Evolutionary conservation across 495 filamentous ascomycete genomes (phyloP), one percentile per base, ranked within the genome.

Genomic region (Penicillium canescens): DNA sequence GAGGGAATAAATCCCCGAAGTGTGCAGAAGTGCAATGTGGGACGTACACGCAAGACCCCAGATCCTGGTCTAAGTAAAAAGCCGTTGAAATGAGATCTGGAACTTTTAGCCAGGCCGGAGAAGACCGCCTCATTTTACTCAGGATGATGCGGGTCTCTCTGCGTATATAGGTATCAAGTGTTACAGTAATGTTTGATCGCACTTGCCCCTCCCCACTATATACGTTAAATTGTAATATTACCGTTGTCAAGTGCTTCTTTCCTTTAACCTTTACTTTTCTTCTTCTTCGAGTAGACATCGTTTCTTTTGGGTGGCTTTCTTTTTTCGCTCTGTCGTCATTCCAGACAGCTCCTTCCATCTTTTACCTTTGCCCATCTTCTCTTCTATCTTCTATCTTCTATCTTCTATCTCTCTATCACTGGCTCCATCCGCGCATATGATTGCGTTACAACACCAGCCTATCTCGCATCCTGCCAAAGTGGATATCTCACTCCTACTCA

Each of bases 401-500:
- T 36, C 41, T 46, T 40, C 21, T 45, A 33, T 34, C 44, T 28
- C 44, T 35, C 37, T 26, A 24, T 43, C 33, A 21, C 39, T 47
- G 42, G 33, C 36, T 54, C 39, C 54, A 72, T 72, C 49, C 70
- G 73, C 73, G 73, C 74, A 73, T 77, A 78, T 78, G 75, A 74
- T 78, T 74, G 69, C 74, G 71, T 71, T 75, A 78, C 73, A 69
- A 70, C 72, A 74, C 59, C 73, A 66, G 60, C 63, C 68, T 62
- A 70, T 74, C 62, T 63, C 73, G 65, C 73, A 72, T 63, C 66
- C 83, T 81, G 84, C 73, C 85, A 91, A 80, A 83, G 87, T 92
- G 89, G 89, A 92, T 91, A 90, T 92, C 87, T 82, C 86, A 78
- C 84, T 85, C 45, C 81, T 92, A 63, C 82, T 92, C 69, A 88